Evolutionary conservation across 164 flowering plant species (phyloP), one percentile per base, ranked within the genome.

Genomic region (Aristolochia fimbriata): DNA sequence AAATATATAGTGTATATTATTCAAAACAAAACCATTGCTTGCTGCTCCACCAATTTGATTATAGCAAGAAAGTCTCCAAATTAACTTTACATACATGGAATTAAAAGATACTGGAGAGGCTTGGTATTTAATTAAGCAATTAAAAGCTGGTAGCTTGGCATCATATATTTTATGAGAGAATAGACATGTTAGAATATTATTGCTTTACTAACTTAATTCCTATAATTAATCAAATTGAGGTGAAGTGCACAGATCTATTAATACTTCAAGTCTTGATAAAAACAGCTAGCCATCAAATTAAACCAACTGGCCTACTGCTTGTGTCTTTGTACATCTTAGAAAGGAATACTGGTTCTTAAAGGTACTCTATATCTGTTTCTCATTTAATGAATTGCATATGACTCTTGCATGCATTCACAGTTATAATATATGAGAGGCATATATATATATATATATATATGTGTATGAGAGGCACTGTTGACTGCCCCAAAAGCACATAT

Each of bases 1-100:
- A 60, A 49, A 60, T 55, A 53, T 45, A 53, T 15, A 55, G n/a
- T n/a, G n/a, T n/a, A n/a, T n/a, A n/a, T n/a, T 54, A 59, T 53
- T 59, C 33, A 51, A 60, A n/a, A 52, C 14, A 20, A 20, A 19
- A 52, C 22, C 59, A 47, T 66, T 60, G 20, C 63, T 66, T 66
- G 15, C 17, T 19, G 46, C 31, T 47, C 51, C 49, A 53, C 54
- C 47, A 47, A 66, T 54, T 33, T 24, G 12, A 47, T 15, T 15
- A 66, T 55, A 33, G 54, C 22, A 51, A 60, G 47, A 59, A 65
- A 58, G 52, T 37, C 41, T 15, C 33, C 7, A 46, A 10, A 48
- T 5, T 48, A 48, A n/a, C n/a, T n/a, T n/a, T n/a, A n/a, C n/a
- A n/a, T 16, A 6, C 6, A 0, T 48, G 51, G 20, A 12, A n/a